phyloP scores from a whole-genome alignment of 768 basidiomycete species.

The Leccinum barrowsii region DNA sequence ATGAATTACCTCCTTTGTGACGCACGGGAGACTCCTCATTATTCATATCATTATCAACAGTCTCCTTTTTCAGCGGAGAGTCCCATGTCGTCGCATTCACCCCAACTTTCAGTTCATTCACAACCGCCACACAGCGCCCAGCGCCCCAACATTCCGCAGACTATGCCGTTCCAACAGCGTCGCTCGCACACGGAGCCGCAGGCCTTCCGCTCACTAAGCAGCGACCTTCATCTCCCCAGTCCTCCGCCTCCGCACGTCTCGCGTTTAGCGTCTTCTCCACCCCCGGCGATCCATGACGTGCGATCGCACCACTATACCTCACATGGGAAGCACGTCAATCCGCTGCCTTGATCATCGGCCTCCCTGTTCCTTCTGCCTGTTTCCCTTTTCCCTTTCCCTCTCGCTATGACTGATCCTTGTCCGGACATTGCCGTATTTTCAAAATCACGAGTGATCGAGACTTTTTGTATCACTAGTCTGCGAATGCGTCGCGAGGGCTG shows the following conservation, averaged over 20 bases:
- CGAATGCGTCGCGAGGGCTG: conserved; percentile 18
- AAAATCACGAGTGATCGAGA: conserved; percentile 26
- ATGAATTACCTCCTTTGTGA: conserved; percentile 46
- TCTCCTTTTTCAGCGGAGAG: conserved; percentile 45
- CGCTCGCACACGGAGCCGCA: conserved; percentile 58
- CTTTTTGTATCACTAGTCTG: conserved; percentile 33
- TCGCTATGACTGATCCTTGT: conserved; percentile 20
- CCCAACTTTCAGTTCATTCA: conserved; percentile 37
- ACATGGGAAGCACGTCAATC: conserved; percentile 46
- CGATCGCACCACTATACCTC: conserved; percentile 36
- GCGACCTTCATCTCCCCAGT: conserved; percentile 49
- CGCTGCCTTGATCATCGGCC: conserved; percentile 39
- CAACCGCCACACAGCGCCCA: conserved; percentile 32
- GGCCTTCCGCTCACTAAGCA: conserved; percentile 44
- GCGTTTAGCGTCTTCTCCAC: conserved; percentile 44
- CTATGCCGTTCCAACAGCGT: conserved; percentile 51
- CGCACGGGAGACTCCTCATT: conserved; percentile 45
- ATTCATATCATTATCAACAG: conserved; percentile 52
- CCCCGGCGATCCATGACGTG: conserved; percentile 35
- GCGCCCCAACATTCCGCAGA: conserved; percentile 40
- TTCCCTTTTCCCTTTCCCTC: conserved; percentile 13
- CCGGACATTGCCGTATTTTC: conserved; percentile 30
- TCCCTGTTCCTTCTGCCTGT: conserved; percentile 13
- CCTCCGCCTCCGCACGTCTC: conserved; percentile 39
- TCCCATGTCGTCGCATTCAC: conserved; percentile 41